Evolutionary conservation across 2,329 filamentous ascomycete genomes (phyloP).

Genomic region (Myrmaecium sp.): DNA sequence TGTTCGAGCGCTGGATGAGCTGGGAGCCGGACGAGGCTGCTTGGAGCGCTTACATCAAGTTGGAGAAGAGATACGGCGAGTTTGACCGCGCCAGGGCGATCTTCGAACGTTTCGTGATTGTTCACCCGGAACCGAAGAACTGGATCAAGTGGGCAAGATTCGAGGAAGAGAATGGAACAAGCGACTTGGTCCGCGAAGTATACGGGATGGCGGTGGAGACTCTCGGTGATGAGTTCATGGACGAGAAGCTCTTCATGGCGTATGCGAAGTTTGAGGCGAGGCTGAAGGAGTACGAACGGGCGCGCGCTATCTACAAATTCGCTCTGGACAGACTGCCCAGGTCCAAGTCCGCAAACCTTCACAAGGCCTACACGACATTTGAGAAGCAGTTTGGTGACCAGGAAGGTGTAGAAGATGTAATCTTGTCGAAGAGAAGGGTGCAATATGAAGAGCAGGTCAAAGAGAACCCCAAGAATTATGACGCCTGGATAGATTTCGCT

Average conservation of each 20-base stretch:
- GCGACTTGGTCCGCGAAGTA: constrained; percentile 79
- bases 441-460: constrained; percentile 91
- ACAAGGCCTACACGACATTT: constrained; percentile 92
- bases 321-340: constrained; percentile 81
- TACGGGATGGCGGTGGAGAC: constrained; percentile 79
- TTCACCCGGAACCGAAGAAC: constrained; percentile 86
- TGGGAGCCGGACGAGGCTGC: constrained; percentile 96
- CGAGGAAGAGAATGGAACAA: constrained; percentile 88
- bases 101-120: constrained; percentile 75
- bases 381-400: constrained; percentile 95
- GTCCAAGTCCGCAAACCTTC: constrained; percentile 66
- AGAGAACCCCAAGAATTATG: constrained; percentile 91
- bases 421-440: constrained; percentile 81
- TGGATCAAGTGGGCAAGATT: constrained; percentile 99
- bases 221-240: constrained; percentile 85
- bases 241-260: constrained; percentile 86
- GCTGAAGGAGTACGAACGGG: constrained; percentile 85
- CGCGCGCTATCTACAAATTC: constrained; percentile 91
- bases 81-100: constrained; percentile 80
- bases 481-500: constrained; percentile 92
- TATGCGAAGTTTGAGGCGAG: constrained; percentile 93
- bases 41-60: constrained; percentile 90
- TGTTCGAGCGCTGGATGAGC: constrained; percentile 96
- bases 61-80: constrained; percentile 90
- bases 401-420: constrained; percentile 88